Conservation (phyloP, 2,329 filamentous ascomycete species). For the Dryadomyces sulphureus region DNA sequence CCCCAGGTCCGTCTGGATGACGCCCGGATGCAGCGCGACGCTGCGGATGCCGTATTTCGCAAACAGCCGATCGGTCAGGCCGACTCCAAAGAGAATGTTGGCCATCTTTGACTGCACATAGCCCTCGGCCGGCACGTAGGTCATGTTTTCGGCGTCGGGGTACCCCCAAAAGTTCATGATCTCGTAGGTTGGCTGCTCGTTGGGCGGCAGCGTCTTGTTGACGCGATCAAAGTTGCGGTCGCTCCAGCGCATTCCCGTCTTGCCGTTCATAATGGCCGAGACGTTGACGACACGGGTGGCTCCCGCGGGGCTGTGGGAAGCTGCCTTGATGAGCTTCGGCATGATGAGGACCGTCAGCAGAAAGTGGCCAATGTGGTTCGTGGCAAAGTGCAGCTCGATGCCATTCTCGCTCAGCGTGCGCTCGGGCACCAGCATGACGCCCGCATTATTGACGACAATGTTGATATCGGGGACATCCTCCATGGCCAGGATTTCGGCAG, state of each 20-base stretch:
- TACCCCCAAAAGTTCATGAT: neutral
- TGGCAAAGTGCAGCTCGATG: slow-evolving; percentile 27
- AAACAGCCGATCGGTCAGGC: neutral
- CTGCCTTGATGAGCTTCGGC: slow-evolving; percentile 23
- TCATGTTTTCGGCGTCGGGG: neutral
- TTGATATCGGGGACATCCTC: slow-evolving; percentile 15
- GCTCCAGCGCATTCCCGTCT: slow-evolving; percentile 19
- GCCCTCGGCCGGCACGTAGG: neutral
- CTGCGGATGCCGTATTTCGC: neutral
- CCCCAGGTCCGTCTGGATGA: neutral
- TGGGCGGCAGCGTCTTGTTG: neutral
- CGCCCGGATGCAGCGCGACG: neutral
- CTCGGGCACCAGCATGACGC: slow-evolving; percentile 19
- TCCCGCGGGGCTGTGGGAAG: slow-evolving; percentile 9
- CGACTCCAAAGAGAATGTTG: neutral
- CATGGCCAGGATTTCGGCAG: slow-evolving; percentile 19
- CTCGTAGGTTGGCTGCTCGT: neutral
- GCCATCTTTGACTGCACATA: neutral
- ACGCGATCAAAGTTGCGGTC: slow-evolving; percentile 23
- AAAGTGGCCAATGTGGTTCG: slow-evolving; percentile 35
- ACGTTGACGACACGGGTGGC: slow-evolving; percentile 25
- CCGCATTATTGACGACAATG: slow-evolving; percentile 26
- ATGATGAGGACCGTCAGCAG: slow-evolving; percentile 31
- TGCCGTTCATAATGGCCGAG: slow-evolving; percentile 16
- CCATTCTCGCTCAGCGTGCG: slow-evolving; percentile 24